These are phyloP conservation scores for Madurella mycetomatis DNA, from an alignment of 2,329 filamentous ascomycete genomes.

Conservation along the genomic window DNA sequence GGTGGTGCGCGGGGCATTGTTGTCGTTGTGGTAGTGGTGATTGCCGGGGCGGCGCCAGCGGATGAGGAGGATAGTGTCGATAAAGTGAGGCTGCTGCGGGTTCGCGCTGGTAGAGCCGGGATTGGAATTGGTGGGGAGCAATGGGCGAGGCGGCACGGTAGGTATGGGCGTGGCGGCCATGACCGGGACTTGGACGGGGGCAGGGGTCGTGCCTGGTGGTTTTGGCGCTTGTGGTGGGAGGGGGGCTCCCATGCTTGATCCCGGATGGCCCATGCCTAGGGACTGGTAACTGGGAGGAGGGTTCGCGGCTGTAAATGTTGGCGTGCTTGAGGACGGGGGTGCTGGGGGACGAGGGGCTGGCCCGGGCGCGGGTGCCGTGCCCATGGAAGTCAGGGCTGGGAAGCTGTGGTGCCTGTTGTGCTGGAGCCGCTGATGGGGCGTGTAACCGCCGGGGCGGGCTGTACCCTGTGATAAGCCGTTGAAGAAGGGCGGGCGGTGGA, in stretches of 20 bases:
- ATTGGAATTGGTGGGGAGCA: too few species aligned
- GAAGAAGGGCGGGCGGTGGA: conserved; percentile 21
- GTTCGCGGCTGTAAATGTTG: not conserved
- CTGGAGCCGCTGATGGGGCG: too few species aligned
- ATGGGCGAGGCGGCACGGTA: not conserved
- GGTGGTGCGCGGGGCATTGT: not conserved
- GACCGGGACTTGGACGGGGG: too few species aligned
- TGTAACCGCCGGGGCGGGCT: not conserved
- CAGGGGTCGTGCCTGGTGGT: not conserved
- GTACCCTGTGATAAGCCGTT: conserved; percentile 27
- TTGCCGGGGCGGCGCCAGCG: conserved; percentile 19
- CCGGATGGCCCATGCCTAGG: too few species aligned
- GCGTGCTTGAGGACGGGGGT: not conserved
- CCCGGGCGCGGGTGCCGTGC: not conserved
- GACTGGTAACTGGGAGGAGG: not conserved
- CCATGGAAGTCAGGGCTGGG: not conserved
- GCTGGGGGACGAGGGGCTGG: not conserved
- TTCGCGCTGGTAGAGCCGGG: not conserved
- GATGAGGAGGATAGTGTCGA: conserved; percentile 22
- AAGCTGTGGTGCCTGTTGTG: not conserved
- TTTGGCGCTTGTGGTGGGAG: not conserved
- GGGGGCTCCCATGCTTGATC: not conserved
- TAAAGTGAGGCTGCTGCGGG: not conserved
- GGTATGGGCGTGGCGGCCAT: not conserved
- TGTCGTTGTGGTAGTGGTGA: conserved; percentile 16